Evolutionary conservation across 2,329 filamentous ascomycete species (phyloP), one percentile per base, ranked within the genome.

Genomic region (Aspergillus aculeatus): DNA sequence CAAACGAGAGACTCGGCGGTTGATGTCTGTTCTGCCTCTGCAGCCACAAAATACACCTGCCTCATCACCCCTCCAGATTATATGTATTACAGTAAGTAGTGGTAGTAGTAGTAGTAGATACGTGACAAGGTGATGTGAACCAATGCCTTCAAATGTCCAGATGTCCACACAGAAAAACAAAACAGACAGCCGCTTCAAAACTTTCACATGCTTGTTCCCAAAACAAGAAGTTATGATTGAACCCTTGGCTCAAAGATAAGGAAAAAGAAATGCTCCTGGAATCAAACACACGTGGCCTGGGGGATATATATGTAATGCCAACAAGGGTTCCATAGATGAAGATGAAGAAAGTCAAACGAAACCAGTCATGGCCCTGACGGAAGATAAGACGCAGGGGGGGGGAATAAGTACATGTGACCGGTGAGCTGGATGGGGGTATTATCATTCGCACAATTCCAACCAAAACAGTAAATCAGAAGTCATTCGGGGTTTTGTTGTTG

Each of bases 401-500:
- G 4, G 21, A 53, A 53, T 35, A 10, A 21, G 12, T 35, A 35
- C 38, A 53, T 23, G 38, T 51, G 52, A 54, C 52, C 26, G 53
- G 53, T 23, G 53, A 55, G 7, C 32, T 16, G 32, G 32, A 4
- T 47, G 44, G n/a, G 38, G 38, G 38, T 44, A 58, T 35, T 54
- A 44, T n/a, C 49, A 35, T 32, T 35, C 41, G 50, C 50, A 26
- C 48, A 47, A 7, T 44, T 44, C 38, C 7, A 5, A 44, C 4
- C 32, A 35, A 16, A 35, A 35, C 12, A 19, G 19, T 9, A 19
- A 19, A 19, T 57, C 62, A 61, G 26, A 74, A 77, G 63, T 78
- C 73, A 61, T 71, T 75, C 50, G 76, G 73, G 31, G 77, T 77
- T 51, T 73, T 71, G 61, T 80, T 78, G 56, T 76, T 73, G 57